A percentile compares a stretch with the other conserved stretches of the same genome.
Evolutionary conservation across 2,329 filamentous ascomycete genomes (phyloP).

Genomic region (Sclerotinia subarctica): DNA sequence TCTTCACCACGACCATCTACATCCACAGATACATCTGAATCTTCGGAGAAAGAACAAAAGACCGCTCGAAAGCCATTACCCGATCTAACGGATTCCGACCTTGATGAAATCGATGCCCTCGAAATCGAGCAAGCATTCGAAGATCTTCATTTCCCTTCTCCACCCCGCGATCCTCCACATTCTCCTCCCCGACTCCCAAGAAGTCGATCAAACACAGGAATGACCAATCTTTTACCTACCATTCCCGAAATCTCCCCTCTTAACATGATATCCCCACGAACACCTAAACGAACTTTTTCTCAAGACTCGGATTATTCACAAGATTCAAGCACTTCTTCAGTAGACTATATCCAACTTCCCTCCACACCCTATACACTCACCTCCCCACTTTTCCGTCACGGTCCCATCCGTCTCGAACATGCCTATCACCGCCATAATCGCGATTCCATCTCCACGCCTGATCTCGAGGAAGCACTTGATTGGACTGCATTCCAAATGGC

Average conservation of each 20-base stretch:
- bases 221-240: constrained; percentile 39
- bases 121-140: constrained; percentile 27
- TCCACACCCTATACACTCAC: constrained; percentile 49
- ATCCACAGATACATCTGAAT: not conserved
- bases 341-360: constrained; percentile 40
- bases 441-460: constrained; percentile 13
- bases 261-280: constrained; percentile 13
- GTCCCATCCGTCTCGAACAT: constrained; percentile 51
- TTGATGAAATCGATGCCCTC: constrained; percentile 11
- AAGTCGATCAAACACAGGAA: constrained; percentile 24
- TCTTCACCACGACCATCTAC: constrained; percentile 5
- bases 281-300: constrained; percentile 14
- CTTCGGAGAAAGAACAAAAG: not conserved
- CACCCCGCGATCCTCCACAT: constrained; percentile 33
- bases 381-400: constrained; percentile 52
- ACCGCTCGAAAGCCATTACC: not conserved
- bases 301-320: constrained; percentile 13
- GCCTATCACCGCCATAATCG: constrained; percentile 42
- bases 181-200: constrained; percentile 39
- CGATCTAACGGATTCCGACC: not conserved
- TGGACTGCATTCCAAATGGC: constrained; percentile 66
- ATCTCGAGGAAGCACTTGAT: constrained; percentile 52
- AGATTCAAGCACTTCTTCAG: constrained; percentile 1
- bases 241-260: constrained; percentile 43
- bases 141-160: constrained; percentile 36